phyloP scores from a whole-genome alignment of 1,139 yeast genomes.

The Fermentozyma sake region DNA sequence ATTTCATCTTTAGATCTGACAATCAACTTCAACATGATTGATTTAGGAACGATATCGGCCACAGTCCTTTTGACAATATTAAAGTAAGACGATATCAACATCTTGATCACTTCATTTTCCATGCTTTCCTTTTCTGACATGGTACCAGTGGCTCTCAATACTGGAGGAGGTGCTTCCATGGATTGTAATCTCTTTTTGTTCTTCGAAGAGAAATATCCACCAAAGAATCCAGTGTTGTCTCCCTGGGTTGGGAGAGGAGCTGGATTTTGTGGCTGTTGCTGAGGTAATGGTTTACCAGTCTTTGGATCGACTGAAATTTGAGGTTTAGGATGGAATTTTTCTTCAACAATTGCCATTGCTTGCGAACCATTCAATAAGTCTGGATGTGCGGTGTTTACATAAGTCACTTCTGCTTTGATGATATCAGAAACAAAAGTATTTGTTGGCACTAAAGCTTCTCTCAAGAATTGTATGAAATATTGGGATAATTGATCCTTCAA shows the following conservation, averaged over 20 bases:
- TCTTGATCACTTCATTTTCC: constrained; percentile 95
- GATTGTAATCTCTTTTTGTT: constrained; percentile 92
- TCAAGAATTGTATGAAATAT: constrained; percentile 73
- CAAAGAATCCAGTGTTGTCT: constrained; percentile 69
- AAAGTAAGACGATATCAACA: constrained; percentile 84
- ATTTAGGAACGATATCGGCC: constrained; percentile 91
- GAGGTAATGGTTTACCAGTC: constrained; percentile 74
- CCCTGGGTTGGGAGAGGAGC: too few species aligned
- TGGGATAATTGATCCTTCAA: constrained; percentile 83
- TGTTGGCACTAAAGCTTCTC: constrained; percentile 80
- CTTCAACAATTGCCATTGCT: constrained; percentile 93
- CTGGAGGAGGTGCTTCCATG: constrained; percentile 97
- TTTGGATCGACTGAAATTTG: constrained; percentile 87
- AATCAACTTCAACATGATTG: constrained; percentile 88
- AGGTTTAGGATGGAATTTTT: constrained; percentile 78
- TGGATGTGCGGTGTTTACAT: constrained; percentile 96
- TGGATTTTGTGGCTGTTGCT: constrained; percentile 25
- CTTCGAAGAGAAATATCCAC: constrained; percentile 89
- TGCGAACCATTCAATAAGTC: constrained; percentile 91
- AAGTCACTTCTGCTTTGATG: constrained; percentile 82
- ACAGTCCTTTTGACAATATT: constrained; percentile 91
- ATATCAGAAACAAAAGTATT: constrained; percentile 80
- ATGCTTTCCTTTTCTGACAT: constrained; percentile 93
- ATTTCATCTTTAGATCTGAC: constrained; percentile 79
- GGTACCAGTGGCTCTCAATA: constrained; percentile 89